Base-by-base conservation (phyloP, 495 filamentous ascomycete species). In the Sordaria brevicollis region DNA sequence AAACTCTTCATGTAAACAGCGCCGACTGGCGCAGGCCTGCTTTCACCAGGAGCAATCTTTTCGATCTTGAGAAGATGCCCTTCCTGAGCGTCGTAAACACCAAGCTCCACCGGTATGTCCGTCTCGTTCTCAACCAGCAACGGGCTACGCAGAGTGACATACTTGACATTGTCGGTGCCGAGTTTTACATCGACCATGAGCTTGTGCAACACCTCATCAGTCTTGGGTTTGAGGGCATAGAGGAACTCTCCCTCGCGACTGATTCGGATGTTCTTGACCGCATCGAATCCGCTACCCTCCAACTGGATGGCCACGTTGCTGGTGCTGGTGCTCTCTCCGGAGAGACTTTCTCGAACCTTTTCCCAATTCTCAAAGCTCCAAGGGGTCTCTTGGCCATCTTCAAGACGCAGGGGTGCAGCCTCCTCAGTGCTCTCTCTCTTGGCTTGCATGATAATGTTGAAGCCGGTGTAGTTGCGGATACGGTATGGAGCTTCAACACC, bases 111-210 rank as follows among this genome's bases (percentile, higher is more conserved):
- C 0, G 96, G 94, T 69, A 99, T 97, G 78, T 98, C 93, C 3
- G 95, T 98, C 75, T 93, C 91, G 81, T 99, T 99, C 79, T 97
- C 95, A n/a, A 99, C 88, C 15, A 97, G 81, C n/a, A 99, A 84
- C 7, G 95, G 95, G 15, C 95, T 98, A 41, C 94, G 89, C 77
- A 99, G 92, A 9, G 93, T 98, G 75, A 99, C 95, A 78, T 97
- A 94, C 80, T 99, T 99, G 79, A 99, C 90, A 71, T 97, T 97
- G 79, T 99, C 93, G 4, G 87, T 79, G 31, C 93, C 94, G 36
- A 99, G 86, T 66, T 88, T 94, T 72, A 99, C 90, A 68, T 99
- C 94, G 35, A 97, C 94, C 37, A 98, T 86, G 21, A 99, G 85
- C 34, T 93, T 90, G 79, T 99, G 96, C 74, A 93, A 85, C 21